Base-by-base conservation (phyloP, 1,139 yeast species). In the Meyerozyma sp. region DNA sequence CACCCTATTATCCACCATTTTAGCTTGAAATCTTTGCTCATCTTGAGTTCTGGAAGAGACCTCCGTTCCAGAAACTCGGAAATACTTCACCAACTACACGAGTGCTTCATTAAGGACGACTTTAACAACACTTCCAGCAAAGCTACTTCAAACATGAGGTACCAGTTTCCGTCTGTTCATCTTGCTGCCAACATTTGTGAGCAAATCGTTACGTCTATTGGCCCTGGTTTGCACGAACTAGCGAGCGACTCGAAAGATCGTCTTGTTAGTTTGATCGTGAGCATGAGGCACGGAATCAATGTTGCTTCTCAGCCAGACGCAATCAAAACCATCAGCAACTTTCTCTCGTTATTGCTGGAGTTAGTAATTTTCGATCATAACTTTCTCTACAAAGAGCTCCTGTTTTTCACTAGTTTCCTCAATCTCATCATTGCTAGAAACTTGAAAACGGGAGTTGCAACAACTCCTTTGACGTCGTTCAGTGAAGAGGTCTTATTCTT, bases 1-100 rank as follows among this genome's bases (percentile, higher is more conserved):
- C 93, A 91, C 57, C 96, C 96, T 0, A 67, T 79, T 3, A 90
- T 93, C 11, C 90, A 87, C 57, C 75, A 78, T 45, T 84, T 88
- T 72, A 75, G 94, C 0, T 59, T 90, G 48, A 76, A 75, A 42
- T 77, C 95, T 0, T 61, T 86, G 34, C 62, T 75, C 3, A 66
- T 75, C 6, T 64, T 86, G 11, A 70, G 89, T 41, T 80, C 37
- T 18, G 37, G 26, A 2, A 11, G 37, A 11, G 26, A 34, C 9
- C 16, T 34, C 21, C 10, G 25, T 10, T 18, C 26, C 26, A 18
- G 16, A 40, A 64, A 83, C 1, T 62, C 87, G 1, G 59, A 62
- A 1, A 56, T 77, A 1, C 52, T 87, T 42, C 70, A 70, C 40
- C 63, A 61, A 14, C 55, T 84, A 1, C 74, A 75, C 54, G 49